A percentile compares a stretch with the other conserved stretches of the same genome.
Conservation (phyloP, 352 stramenopile species). For the Aphanomyces cochlioides region DNA sequence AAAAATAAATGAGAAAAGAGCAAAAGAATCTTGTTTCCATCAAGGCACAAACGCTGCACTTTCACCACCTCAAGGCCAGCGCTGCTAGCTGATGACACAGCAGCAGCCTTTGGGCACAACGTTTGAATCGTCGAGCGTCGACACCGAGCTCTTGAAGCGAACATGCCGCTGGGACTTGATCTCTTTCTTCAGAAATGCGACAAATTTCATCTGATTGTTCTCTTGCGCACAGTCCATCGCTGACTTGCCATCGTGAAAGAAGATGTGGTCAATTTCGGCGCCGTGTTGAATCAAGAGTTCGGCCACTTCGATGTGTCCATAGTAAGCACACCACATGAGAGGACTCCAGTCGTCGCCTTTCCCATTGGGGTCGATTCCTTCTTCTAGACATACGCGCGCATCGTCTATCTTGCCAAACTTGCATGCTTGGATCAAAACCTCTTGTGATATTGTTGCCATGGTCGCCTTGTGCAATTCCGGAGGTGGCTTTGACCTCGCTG, state of each 20-base stretch:
- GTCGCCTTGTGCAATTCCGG: background rate
- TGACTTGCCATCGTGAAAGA: conserved; percentile 14
- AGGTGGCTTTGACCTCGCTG: background rate
- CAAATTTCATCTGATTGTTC: conserved; percentile 19
- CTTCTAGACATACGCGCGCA: conserved; percentile 4
- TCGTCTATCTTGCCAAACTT: conserved; percentile 10
- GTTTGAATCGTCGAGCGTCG: background rate
- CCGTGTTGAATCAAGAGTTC: background rate
- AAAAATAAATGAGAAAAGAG: no score
- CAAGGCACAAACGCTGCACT: no score
- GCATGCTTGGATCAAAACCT: conserved; percentile 13
- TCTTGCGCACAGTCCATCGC: conserved; percentile 4
- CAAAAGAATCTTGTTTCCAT: no score
- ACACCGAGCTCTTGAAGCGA: background rate
- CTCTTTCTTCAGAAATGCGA: conserved; percentile 10
- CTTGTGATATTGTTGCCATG: background rate
- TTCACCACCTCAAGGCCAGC: no score
- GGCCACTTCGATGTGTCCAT: conserved; percentile 22
- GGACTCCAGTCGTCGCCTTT: conserved; percentile 20
- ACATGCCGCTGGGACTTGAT: background rate
- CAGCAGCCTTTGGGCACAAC: background rate
- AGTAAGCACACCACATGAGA: conserved; percentile 9
- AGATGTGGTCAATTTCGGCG: conserved; percentile 2
- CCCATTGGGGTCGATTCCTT: conserved; percentile 8
- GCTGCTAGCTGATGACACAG: background rate